These are phyloP conservation scores for Cercophora sp. DNA, from an alignment of 495 filamentous ascomycete species.

Conservation along the genomic window DNA sequence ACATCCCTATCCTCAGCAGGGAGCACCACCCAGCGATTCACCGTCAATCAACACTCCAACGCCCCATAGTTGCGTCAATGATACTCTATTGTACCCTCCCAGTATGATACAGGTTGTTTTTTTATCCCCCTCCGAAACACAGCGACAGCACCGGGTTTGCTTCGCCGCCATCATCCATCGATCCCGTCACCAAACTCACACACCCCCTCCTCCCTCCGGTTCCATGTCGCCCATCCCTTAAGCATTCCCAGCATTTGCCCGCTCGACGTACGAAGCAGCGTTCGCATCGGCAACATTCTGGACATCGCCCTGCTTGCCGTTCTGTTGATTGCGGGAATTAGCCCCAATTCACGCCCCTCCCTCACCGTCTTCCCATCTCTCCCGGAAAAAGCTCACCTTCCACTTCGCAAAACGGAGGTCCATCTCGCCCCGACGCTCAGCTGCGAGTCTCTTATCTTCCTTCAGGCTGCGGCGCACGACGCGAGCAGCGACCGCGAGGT, in stretches of 20 bases:
- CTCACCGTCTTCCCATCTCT: background rate
- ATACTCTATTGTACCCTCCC: constrained; percentile 23
- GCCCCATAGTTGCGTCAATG: constrained; percentile 7
- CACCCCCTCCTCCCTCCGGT: background rate
- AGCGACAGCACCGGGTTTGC: too few species aligned
- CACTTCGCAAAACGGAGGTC: constrained; percentile 94
- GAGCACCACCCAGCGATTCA: background rate
- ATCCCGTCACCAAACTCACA: too few species aligned
- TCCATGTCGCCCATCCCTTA: background rate
- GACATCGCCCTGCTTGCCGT: constrained; percentile 91
- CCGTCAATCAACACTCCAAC: background rate
- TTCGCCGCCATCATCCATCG: too few species aligned
- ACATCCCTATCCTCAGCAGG: background rate
- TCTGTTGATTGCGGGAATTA: constrained; percentile 51
- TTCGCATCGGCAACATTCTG: constrained; percentile 73
- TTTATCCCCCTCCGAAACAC: too few species aligned
- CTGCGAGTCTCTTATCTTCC: constrained; percentile 78
- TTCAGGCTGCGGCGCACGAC: constrained; percentile 89
- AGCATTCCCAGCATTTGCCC: constrained; percentile 12
- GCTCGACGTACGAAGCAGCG: constrained; percentile 54
- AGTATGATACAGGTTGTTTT: constrained; percentile 26
- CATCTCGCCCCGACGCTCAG: constrained; percentile 86
- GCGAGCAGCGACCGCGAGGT: constrained; percentile 70
- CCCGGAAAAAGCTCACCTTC: constrained; percentile 65
- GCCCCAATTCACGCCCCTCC: constrained; percentile 1